Base-by-base conservation (phyloP, 2,329 filamentous ascomycete species). In the Tolypocladium endophyticum region DNA sequence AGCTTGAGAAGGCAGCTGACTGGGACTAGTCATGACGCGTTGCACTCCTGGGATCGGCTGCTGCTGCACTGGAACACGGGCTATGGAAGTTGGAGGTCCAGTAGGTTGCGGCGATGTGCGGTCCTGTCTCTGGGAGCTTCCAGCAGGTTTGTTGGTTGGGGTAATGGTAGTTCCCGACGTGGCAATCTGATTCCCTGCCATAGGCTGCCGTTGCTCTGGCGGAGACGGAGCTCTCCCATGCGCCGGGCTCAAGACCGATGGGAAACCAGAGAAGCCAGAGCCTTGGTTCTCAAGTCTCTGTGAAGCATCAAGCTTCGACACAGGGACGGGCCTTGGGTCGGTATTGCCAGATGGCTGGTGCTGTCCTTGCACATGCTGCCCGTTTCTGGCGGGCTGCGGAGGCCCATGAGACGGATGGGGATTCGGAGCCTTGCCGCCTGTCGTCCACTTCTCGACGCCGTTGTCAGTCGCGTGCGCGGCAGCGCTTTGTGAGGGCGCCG, bases 171-270 rank as follows among this genome's bases (percentile, higher is more conserved):
- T n/a, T 7, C 16, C 35, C 6, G 23, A 5, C 4, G 20, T 23
- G 43, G 59, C 54, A 36, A 11, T 18, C 28, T 50, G 54, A 18
- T 53, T 45, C 8, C 54, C 36, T 14, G 45, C 11, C 30, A 55
- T 36, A 3, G 57, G 50, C 1, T 33, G 53, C 16, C 55, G 59
- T 30, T 58, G 53, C 47, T 45, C 58, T 43, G 57, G 60, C 2
- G 33, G 18, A 36, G 20, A 36, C 23, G 30, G 28, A 25, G 41
- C 43, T 25, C 50, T 60, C 33, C 61, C 64, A 11, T 61, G 62
- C 18, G 60, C 64, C 20, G 64, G 64, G 41, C 56, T 59, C 9
- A 65, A 57, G n/a, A 64, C 53, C 35, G 62, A 65, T 16, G 64
- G 62, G 39, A 63, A 56, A 25, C 62, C 61, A n/a, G 61, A 56